phyloP scores from a whole-genome alignment of 441 rosid genomes.

The Corymbia calophylla region DNA sequence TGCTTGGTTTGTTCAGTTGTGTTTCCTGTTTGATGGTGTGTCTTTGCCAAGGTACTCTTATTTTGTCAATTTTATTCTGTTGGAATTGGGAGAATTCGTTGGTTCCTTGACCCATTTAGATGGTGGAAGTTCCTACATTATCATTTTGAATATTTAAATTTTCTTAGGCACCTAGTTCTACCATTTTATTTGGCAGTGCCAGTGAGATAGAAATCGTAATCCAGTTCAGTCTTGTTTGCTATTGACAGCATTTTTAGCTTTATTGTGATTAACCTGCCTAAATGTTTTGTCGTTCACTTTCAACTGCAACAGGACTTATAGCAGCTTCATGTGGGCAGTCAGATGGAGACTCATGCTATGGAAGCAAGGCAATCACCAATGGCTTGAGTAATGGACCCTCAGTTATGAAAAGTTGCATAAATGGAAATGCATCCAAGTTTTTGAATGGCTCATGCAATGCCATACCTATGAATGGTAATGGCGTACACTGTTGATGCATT shows the following conservation, averaged over 20 bases:
- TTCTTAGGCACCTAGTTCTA: not conserved
- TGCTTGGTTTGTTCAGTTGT: not conserved
- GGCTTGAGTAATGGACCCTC: constrained; percentile 38
- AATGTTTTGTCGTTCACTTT: not conserved
- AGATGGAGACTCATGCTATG: constrained; percentile 32
- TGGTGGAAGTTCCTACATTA: not conserved
- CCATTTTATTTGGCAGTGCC: not conserved
- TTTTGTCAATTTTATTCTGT: not conserved
- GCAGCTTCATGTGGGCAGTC: constrained; percentile 80
- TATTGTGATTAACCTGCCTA: not conserved
- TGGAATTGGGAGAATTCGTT: not conserved
- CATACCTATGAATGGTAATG: constrained; percentile 63
- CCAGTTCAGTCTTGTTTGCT: not conserved
- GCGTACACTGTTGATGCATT: constrained; percentile 31
- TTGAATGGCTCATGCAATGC: constrained; percentile 31
- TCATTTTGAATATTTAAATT: not conserved
- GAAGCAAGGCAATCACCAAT: constrained; percentile 20
- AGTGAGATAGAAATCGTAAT: not conserved
- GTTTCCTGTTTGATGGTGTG: not conserved
- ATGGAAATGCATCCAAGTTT: constrained; percentile 30
- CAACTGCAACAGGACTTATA: constrained; percentile 51
- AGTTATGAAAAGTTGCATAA: constrained; percentile 30
- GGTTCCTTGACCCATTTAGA: not conserved
- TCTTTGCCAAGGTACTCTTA: not conserved
- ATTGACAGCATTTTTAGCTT: not conserved